Percentiles rank a stretch among this genome's conserved stretches.
Evolutionary conservation across 2,329 filamentous ascomycete genomes (phyloP).

Genomic region (Fusarium anguioides): DNA sequence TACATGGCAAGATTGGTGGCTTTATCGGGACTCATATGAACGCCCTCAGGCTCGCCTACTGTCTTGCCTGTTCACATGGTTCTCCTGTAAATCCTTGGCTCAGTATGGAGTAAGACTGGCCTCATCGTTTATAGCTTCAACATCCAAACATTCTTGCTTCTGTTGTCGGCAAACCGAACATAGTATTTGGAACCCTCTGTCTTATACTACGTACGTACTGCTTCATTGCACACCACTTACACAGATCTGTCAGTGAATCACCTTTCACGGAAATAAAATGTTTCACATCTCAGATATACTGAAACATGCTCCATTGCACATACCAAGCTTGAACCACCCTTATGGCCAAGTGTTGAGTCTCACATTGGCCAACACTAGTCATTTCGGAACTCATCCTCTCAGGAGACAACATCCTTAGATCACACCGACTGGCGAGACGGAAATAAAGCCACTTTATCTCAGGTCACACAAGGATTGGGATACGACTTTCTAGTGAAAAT

Average conservation of each 20-base stretch:
- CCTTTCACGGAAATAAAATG: slow-evolving; percentile 3
- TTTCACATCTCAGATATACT: slow-evolving; percentile 5
- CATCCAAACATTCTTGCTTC: not conserved
- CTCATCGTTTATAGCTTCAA: not conserved
- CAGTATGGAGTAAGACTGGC: not conserved
- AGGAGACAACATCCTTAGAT: not conserved
- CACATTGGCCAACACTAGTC: not conserved
- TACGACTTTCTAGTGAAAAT: slow-evolving; percentile 5
- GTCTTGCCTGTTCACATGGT: slow-evolving; percentile 8
- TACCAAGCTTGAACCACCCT: not conserved
- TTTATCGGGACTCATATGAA: slow-evolving; percentile 21
- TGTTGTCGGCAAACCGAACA: not conserved
- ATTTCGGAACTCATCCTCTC: slow-evolving; percentile 2
- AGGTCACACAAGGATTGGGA: slow-evolving; percentile 9
- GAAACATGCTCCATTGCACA: slow-evolving; percentile 7
- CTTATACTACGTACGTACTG: not conserved
- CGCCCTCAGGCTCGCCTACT: slow-evolving; percentile 22
- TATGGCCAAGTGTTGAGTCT: not conserved
- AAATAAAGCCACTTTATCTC: not conserved
- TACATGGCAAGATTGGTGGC: slow-evolving; percentile 7
- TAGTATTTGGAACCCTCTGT: not conserved
- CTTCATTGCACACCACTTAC: not conserved
- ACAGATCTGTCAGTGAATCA: not conserved
- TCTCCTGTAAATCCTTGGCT: slow-evolving; percentile 16
- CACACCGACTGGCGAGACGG: slow-evolving; percentile 1